Percentiles rank a stretch among this genome's conserved stretches.
These are phyloP conservation scores for Aegilops longissima DNA, from an alignment of 176 grass and related monocot species.

Conservation along the genomic window DNA sequence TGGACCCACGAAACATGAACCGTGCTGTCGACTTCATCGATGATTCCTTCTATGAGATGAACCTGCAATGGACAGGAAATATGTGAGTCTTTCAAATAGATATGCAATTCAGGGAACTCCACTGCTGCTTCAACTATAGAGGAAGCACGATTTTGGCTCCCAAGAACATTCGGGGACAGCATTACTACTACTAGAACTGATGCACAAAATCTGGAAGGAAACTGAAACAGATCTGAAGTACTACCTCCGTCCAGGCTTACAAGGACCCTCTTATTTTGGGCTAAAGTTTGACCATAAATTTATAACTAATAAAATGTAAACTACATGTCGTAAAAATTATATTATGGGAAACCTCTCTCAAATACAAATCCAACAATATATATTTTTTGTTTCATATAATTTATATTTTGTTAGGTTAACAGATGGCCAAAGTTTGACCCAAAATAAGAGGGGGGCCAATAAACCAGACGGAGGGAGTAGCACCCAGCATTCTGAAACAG, in stretches of 20 bases:
- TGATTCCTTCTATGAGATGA: slow-evolving; percentile 97
- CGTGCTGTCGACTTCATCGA: slow-evolving; percentile 89
- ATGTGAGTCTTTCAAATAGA: background rate
- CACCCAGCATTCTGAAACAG: background rate
- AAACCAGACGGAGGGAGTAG: background rate
- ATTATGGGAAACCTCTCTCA: no score
- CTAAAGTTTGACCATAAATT: no score
- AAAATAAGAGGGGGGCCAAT: no score
- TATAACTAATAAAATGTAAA: no score
- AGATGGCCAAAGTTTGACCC: no score
- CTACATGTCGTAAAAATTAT: no score
- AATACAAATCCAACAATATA: no score
- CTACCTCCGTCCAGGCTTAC: no score
- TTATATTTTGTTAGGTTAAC: no score
- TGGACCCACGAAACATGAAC: slow-evolving; percentile 87
- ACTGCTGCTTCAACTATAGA: slow-evolving; percentile 9
- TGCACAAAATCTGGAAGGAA: background rate
- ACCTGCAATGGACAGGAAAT: slow-evolving; percentile 48
- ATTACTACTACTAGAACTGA: background rate
- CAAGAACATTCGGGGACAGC: background rate
- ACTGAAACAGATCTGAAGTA: background rate
- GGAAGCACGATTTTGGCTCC: background rate
- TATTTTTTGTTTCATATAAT: no score
- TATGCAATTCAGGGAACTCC: background rate
- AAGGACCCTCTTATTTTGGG: no score